These are phyloP conservation scores for Gryganskiella cystojenkinii DNA, from an alignment of 192 early-diverging fungal genomes.

Conservation along the genomic window DNA sequence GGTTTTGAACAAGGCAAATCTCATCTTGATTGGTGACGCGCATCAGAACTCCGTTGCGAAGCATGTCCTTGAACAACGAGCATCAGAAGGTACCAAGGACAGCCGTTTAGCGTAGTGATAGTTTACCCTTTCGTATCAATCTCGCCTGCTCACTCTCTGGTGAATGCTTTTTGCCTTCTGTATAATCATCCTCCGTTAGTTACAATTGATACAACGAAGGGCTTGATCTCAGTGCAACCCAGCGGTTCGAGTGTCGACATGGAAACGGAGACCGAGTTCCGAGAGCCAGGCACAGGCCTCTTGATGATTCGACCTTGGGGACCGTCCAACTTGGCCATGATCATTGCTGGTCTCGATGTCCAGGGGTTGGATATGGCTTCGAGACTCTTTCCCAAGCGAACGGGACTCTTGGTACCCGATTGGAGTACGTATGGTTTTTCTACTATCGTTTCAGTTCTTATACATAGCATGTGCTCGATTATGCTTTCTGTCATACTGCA, in stretches of 20 bases:
- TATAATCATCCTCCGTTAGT: no score
- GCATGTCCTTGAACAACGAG: conserved; percentile 29
- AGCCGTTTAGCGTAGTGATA: not conserved
- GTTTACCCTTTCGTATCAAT: not conserved
- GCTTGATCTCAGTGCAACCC: conserved; percentile 1
- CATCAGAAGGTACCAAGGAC: conserved; percentile 55
- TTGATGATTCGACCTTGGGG: conserved; percentile 57
- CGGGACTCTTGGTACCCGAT: conserved; percentile 63
- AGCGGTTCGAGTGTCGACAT: not conserved
- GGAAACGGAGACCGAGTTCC: conserved; percentile 4
- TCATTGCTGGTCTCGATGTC: conserved; percentile 56
- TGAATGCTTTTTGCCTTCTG: no score
- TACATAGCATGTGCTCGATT: no score
- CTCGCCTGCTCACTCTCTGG: no score
- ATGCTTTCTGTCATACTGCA: not conserved
- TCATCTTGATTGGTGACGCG: conserved; percentile 71
- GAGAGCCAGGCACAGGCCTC: conserved; percentile 46
- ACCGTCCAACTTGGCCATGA: conserved; percentile 41
- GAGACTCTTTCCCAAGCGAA: conserved; percentile 59
- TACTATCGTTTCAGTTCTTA: no score
- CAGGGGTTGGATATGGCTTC: conserved; percentile 52
- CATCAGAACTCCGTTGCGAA: conserved; percentile 66
- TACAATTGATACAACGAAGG: conserved; percentile 7
- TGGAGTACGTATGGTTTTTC: conserved; percentile 46
- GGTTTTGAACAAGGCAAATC: conserved; percentile 47